Conservation (phyloP, 768 basidiomycete genomes). For the Lactarius trivialis region DNA sequence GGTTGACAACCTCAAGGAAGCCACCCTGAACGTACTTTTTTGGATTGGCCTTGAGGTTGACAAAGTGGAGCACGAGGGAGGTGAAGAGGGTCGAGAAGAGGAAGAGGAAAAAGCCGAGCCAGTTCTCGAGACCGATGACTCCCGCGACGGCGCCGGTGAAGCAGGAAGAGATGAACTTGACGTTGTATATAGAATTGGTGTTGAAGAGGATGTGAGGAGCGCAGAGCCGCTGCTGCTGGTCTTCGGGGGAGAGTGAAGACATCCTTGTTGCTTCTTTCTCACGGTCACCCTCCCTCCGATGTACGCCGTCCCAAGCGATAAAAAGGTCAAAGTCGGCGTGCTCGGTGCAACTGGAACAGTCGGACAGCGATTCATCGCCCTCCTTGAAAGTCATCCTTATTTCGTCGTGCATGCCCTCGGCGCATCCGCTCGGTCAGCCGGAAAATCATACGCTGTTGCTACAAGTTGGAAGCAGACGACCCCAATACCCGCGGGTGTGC, state of each 20-base stretch:
- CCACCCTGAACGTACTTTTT: conserved; percentile 59
- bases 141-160: conserved; percentile 86
- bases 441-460: conserved; percentile 67
- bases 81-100: conserved; percentile 59
- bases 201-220: conserved; percentile 62
- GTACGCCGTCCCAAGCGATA: conserved; percentile 22
- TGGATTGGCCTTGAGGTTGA: conserved; percentile 69
- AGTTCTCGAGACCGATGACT: conserved; percentile 83
- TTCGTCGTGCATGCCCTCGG: conserved; percentile 83
- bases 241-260: conserved; percentile 30
- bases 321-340: conserved; percentile 55
- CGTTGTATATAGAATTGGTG: conserved; percentile 45
- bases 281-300: not conserved
- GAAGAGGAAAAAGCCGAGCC: conserved; percentile 77
- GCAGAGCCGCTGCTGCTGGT: conserved; percentile 55
- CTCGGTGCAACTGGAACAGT: conserved; percentile 92
- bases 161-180: conserved; percentile 78
- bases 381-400: conserved; percentile 85
- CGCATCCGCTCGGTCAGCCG: conserved; percentile 83
- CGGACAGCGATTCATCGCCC: conserved; percentile 89
- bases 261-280: conserved; percentile 10
- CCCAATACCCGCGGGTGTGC: conserved; percentile 61
- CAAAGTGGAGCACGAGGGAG: conserved; percentile 51
- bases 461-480: conserved; percentile 84
- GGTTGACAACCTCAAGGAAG: conserved; percentile 61